A percentile compares a stretch with the other conserved stretches of the same genome.
phyloP scores from a whole-genome alignment of 768 basidiomycete species.

The Termitomyces sp. region DNA sequence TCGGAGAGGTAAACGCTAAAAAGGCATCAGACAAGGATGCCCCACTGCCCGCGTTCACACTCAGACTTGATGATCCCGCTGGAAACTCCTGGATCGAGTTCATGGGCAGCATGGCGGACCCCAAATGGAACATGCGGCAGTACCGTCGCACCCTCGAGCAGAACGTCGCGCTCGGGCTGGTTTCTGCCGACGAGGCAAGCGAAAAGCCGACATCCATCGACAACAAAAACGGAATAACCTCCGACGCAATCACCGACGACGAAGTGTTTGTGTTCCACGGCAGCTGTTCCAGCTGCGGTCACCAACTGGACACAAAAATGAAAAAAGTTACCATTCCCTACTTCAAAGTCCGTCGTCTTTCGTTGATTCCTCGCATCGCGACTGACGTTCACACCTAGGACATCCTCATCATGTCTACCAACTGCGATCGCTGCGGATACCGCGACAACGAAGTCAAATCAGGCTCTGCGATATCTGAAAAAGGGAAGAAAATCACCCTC shows the following conservation, averaged over 20 bases:
- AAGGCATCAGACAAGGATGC: slow-evolving; percentile 34
- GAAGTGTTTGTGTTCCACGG: slow-evolving; percentile 79
- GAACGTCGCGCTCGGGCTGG: slow-evolving; percentile 74
- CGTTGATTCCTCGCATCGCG: not conserved
- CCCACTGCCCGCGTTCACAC: slow-evolving; percentile 69
- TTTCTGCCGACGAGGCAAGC: slow-evolving; percentile 32
- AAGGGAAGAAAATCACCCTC: slow-evolving; percentile 83
- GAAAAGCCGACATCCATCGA: not conserved
- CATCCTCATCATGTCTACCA: slow-evolving; percentile 79
- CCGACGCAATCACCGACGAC: slow-evolving; percentile 52
- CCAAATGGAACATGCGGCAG: slow-evolving; percentile 86
- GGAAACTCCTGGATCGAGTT: slow-evolving; percentile 98
- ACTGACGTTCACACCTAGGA: slow-evolving; percentile 48
- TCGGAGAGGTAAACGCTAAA: slow-evolving; percentile 21
- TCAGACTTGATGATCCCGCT: slow-evolving; percentile 87
- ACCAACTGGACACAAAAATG: slow-evolving; percentile 82
- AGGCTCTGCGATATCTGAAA: slow-evolving; percentile 80
- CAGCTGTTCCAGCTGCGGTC: slow-evolving; percentile 84
- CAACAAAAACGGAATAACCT: slow-evolving; percentile 15
- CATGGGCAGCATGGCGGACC: slow-evolving; percentile 77
- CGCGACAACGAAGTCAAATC: slow-evolving; percentile 98
- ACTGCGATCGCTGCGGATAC: slow-evolving; percentile 93
- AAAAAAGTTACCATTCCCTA: slow-evolving; percentile 96
- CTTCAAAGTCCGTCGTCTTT: slow-evolving; percentile 67
- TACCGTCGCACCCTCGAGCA: slow-evolving; percentile 80